phyloP scores from a whole-genome alignment of 768 basidiomycete genomes.

The Zangia roseola region DNA sequence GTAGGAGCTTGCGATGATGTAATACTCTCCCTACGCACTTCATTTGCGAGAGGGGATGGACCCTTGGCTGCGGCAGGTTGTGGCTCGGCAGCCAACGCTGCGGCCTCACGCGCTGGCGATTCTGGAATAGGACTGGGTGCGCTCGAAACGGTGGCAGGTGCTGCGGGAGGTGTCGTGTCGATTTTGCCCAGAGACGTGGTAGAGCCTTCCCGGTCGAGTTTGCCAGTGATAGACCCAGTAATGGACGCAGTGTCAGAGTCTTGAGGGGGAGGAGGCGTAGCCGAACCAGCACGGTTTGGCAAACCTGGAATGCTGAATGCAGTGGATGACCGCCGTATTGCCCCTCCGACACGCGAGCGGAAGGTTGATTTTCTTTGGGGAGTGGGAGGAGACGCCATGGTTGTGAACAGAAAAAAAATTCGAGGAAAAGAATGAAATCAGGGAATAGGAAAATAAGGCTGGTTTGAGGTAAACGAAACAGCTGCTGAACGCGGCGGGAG shows the following conservation, averaged over 20 bases:
- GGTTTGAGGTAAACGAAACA: conserved; percentile 9
- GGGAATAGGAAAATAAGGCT: conserved; percentile 1
- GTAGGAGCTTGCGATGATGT: conserved; percentile 15
- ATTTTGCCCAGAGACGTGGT: conserved; percentile 32
- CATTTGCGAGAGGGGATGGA: conserved; percentile 44
- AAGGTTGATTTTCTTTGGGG: conserved; percentile 41
- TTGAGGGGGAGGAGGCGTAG: conserved; percentile 24
- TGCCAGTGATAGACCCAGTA: conserved; percentile 27
- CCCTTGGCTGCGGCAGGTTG: conserved; percentile 27
- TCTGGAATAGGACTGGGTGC: conserved; percentile 68
- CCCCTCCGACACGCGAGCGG: conserved; percentile 60
- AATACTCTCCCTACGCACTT: conserved; percentile 18
- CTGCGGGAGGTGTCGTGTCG: conserved; percentile 32
- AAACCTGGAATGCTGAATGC: conserved; percentile 42
- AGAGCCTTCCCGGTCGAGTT: conserved; percentile 30
- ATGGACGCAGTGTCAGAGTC: conserved; percentile 29
- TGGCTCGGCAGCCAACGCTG: conserved; percentile 35
- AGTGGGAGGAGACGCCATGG: conserved; percentile 28
- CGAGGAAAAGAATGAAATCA: conserved; percentile 9
- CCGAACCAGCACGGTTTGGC: conserved; percentile 30
- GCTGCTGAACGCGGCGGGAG: conserved; percentile 14
- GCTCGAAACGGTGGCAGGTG: conserved; percentile 15
- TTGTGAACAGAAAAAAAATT: conserved; percentile 15
- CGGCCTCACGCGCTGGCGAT: conserved; percentile 61
- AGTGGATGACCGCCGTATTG: conserved; percentile 61